phyloP scores from a whole-genome alignment of 352 stramenopile genomes.

The Phytophthora meadii region DNA sequence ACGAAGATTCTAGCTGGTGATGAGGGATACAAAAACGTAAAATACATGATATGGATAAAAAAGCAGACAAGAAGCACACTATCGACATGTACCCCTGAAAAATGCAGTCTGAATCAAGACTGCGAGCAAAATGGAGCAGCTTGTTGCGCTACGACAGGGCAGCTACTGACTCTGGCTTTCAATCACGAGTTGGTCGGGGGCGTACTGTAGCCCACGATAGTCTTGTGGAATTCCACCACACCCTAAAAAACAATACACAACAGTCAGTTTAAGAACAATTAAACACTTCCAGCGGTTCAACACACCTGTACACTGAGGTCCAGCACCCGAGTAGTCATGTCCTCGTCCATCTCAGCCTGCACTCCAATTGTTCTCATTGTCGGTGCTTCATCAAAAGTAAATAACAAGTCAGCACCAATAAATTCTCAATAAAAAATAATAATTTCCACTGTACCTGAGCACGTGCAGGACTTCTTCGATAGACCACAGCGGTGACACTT shows the following conservation, averaged over 20 bases:
- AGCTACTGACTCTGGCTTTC: slow-evolving; percentile 9
- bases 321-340: slow-evolving; percentile 82
- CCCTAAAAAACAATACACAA: slow-evolving; percentile 39
- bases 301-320: slow-evolving; percentile 79
- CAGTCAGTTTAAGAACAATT: background rate
- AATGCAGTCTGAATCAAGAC: slow-evolving; percentile 15
- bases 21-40: slow-evolving; percentile 29
- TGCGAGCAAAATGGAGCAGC: slow-evolving; percentile 26
- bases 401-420: slow-evolving; percentile 2
- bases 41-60: slow-evolving; percentile 44
- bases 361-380: slow-evolving; percentile 71
- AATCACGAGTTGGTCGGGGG: slow-evolving; percentile 41
- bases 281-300: background rate
- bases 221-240: slow-evolving; percentile 78
- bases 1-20: background rate
- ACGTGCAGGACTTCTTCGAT: slow-evolving; percentile 80
- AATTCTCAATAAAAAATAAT: background rate
- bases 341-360: slow-evolving; percentile 81
- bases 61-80: slow-evolving; percentile 14
- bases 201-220: slow-evolving; percentile 53
- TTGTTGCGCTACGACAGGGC: slow-evolving; percentile 14
- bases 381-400: slow-evolving; percentile 43
- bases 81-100: slow-evolving; percentile 1
- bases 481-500: slow-evolving; percentile 82
- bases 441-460: slow-evolving; percentile 44